A percentile compares a stretch with the other conserved stretches of the same genome.
Conservation (phyloP, 2,329 filamentous ascomycete genomes). For the Ramichloridium luteum region DNA sequence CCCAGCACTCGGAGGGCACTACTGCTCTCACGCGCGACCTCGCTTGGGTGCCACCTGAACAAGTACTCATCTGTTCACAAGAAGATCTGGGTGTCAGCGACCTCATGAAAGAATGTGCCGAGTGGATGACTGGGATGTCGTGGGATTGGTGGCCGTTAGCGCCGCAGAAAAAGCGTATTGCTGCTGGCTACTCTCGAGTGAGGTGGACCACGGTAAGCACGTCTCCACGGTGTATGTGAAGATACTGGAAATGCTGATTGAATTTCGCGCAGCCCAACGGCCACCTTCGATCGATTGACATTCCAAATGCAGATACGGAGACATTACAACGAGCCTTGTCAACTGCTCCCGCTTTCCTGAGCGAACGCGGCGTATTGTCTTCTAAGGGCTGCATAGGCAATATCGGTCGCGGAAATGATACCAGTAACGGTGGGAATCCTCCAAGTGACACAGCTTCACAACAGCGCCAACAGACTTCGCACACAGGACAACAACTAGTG, state of each 20-base stretch:
- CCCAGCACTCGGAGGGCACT: too few species aligned
- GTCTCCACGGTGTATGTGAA: too few species aligned
- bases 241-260: neutral
- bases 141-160: constrained; percentile 4
- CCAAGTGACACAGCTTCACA: too few species aligned
- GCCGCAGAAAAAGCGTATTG: neutral
- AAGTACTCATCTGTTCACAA: neutral
- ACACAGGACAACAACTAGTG: too few species aligned
- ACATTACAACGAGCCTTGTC: neutral
- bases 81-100: neutral
- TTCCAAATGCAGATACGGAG: neutral
- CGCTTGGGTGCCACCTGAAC: too few species aligned
- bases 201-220: too few species aligned
- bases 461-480: too few species aligned
- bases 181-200: neutral
- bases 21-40: too few species aligned
- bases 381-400: too few species aligned
- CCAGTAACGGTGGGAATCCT: too few species aligned
- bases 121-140: neutral
- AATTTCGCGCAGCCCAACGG: neutral
- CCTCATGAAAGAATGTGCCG: constrained; percentile 1
- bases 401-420: too few species aligned
- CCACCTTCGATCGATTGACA: neutral
- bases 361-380: too few species aligned
- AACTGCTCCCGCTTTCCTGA: constrained; percentile 1